Evolutionary conservation across 176 grass and related monocot species (phyloP).

Genomic region (Rhynchospora breviuscula): DNA sequence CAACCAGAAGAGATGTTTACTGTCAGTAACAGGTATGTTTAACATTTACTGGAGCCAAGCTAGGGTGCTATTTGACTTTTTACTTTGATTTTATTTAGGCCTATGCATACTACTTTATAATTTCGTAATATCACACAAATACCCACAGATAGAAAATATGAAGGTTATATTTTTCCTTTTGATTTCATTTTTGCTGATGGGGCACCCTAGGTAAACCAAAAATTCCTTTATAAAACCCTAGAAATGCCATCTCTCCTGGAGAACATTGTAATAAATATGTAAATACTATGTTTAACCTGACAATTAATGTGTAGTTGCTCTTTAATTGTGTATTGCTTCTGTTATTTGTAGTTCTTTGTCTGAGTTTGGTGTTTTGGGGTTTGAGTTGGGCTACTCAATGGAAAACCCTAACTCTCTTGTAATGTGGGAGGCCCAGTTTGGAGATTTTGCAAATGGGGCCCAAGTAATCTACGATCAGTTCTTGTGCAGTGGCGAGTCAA

Average conservation of each 20-base stretch:
- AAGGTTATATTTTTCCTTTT: not conserved
- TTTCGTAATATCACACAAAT: not conserved
- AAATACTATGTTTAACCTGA: not conserved
- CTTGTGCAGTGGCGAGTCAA: slow-evolving; percentile 88
- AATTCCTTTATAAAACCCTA: not conserved
- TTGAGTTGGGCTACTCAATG: slow-evolving; percentile 38
- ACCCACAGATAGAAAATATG: not conserved
- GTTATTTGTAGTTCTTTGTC: slow-evolving; percentile 22
- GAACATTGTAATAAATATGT: not conserved
- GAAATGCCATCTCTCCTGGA: not conserved
- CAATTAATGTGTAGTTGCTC: not conserved
- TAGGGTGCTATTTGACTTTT: not conserved
- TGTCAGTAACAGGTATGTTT: slow-evolving; percentile 77
- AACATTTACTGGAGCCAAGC: not conserved
- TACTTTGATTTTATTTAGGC: not conserved
- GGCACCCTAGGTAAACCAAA: not conserved
- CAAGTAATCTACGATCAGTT: slow-evolving; percentile 98
- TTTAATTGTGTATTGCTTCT: not conserved
- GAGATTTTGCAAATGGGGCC: slow-evolving; percentile 89
- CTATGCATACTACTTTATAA: not conserved
- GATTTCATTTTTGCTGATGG: not conserved
- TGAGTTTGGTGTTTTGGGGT: slow-evolving; percentile 31
- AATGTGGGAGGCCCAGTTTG: slow-evolving; percentile 96
- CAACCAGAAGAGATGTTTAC: slow-evolving; percentile 46
- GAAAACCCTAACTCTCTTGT: slow-evolving; percentile 96